Percentiles rank a stretch among this genome's conserved stretches.
Evolutionary conservation across 352 stramenopile species (phyloP).

Genomic region (Phytophthora pinifolia): DNA sequence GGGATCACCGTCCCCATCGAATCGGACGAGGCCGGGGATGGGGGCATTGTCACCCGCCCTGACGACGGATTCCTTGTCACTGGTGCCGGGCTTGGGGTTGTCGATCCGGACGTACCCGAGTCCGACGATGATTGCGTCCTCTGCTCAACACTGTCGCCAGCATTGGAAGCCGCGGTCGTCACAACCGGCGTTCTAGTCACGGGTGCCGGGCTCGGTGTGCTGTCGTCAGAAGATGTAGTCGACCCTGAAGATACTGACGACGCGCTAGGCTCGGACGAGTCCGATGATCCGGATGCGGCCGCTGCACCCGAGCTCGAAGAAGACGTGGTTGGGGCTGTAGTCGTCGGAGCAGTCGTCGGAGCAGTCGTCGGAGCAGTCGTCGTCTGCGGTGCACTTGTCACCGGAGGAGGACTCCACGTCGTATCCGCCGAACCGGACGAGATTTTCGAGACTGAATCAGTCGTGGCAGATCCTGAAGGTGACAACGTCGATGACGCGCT

Average conservation of each 20-base stretch:
- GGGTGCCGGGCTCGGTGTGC: constrained; percentile 30
- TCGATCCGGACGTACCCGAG: constrained; percentile 5
- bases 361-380: constrained; percentile 12
- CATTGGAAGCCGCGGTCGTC: constrained; percentile 10
- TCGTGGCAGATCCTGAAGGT: constrained; percentile 18
- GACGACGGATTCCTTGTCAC: constrained; percentile 20
- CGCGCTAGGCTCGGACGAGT: constrained; percentile 4
- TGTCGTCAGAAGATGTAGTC: constrained; percentile 17
- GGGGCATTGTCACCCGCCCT: constrained; percentile 16
- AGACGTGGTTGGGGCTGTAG: constrained; percentile 8
- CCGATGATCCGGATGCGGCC: constrained; percentile 17
- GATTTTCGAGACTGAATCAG: constrained; percentile 9
- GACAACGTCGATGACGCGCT: constrained; percentile 12
- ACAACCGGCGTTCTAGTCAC: constrained; percentile 30
- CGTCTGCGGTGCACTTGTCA: constrained; percentile 19
- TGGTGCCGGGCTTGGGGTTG: constrained; percentile 23
- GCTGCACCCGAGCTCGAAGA: constrained; percentile 16
- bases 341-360: constrained; percentile 11
- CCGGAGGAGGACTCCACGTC: constrained; percentile 25
- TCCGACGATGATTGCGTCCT: constrained; percentile 15
- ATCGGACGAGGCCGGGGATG: constrained; percentile 20
- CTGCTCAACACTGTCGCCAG: constrained; percentile 17
- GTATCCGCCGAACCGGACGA: constrained; percentile 20
- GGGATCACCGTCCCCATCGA: constrained; percentile 36
- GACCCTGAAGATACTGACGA: constrained; percentile 6